phyloP scores from a whole-genome alignment of 1,284 basidiomycete genomes.

The Melanopsichium pennsylvanicum region DNA sequence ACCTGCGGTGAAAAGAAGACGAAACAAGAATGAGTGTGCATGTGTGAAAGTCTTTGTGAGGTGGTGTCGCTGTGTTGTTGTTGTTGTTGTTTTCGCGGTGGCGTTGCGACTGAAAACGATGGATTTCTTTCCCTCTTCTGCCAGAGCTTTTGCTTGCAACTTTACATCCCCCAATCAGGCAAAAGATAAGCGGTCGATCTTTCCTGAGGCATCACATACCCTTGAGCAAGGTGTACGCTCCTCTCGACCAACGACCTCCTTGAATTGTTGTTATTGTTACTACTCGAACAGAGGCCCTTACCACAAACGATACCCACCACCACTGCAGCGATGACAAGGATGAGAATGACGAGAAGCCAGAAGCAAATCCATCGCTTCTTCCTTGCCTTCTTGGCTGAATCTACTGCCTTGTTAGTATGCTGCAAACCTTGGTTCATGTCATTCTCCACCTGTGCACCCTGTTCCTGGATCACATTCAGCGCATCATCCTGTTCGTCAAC shows the following conservation, averaged over 20 bases:
- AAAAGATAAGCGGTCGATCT: constrained; percentile 16
- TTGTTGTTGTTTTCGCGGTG: too few species aligned
- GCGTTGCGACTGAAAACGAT: too few species aligned
- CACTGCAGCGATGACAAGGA: constrained; percentile 53
- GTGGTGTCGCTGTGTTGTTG: too few species aligned
- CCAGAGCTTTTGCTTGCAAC: neutral
- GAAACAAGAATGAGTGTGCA: neutral
- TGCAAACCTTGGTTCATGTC: constrained; percentile 68
- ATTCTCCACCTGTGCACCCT: constrained; percentile 56
- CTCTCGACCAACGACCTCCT: constrained; percentile 22
- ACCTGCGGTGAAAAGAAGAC: neutral
- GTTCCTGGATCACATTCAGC: constrained; percentile 60
- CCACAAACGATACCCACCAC: constrained; percentile 52
- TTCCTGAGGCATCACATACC: constrained; percentile 16
- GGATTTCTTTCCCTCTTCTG: neutral
- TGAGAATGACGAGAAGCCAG: constrained; percentile 55
- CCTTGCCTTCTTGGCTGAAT: constrained; percentile 78
- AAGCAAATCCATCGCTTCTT: constrained; percentile 70
- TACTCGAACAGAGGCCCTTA: constrained; percentile 17
- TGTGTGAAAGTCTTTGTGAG: neutral
- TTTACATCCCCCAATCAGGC: constrained; percentile 26
- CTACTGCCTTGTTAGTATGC: constrained; percentile 73
- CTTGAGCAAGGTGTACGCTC: constrained; percentile 12
- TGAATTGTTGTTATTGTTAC: constrained; percentile 4
- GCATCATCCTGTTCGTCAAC: constrained; percentile 65